These are phyloP conservation scores for Lachancea meyersii DNA, from an alignment of 805 yeast genomes.

Conservation along the genomic window DNA sequence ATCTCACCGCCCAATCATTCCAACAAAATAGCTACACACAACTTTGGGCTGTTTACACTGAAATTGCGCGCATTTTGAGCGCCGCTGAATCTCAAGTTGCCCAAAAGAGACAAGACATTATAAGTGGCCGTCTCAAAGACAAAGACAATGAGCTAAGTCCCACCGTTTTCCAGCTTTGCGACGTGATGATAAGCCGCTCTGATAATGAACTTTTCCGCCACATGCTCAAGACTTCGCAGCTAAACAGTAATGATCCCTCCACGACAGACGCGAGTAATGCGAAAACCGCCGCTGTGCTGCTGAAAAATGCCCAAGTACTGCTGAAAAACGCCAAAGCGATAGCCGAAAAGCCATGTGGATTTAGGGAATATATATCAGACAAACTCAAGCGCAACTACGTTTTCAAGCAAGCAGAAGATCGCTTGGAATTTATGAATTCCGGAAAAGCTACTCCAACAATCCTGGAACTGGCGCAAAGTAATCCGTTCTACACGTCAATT, in stretches of 20 bases:
- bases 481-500: constrained; percentile 15
- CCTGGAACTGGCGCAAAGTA: constrained; percentile 18
- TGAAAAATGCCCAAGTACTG: constrained; percentile 24
- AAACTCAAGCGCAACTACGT: constrained; percentile 28
- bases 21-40: not conserved
- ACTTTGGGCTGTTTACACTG: constrained; percentile 21
- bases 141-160: constrained; percentile 20
- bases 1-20: not conserved
- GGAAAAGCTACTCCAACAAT: constrained; percentile 1
- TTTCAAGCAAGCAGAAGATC: constrained; percentile 19
- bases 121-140: constrained; percentile 10
- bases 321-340: constrained; percentile 21
- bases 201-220: constrained; percentile 26
- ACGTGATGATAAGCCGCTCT: constrained; percentile 18
- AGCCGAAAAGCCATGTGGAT: constrained; percentile 27
- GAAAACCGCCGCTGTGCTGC: constrained; percentile 14
- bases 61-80: constrained; percentile 15
- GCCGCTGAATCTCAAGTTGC: constrained; percentile 15
- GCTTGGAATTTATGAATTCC: constrained; percentile 14
- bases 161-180: constrained; percentile 25
- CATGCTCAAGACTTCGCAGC: constrained; percentile 11
- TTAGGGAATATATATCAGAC: constrained; percentile 27
- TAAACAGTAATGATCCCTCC: not conserved
- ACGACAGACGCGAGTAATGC: constrained; percentile 1
- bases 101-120: constrained; percentile 11